Evolutionary conservation across 2,329 filamentous ascomycete species (phyloP).

Genomic region (Aureobasidium pullulans): DNA sequence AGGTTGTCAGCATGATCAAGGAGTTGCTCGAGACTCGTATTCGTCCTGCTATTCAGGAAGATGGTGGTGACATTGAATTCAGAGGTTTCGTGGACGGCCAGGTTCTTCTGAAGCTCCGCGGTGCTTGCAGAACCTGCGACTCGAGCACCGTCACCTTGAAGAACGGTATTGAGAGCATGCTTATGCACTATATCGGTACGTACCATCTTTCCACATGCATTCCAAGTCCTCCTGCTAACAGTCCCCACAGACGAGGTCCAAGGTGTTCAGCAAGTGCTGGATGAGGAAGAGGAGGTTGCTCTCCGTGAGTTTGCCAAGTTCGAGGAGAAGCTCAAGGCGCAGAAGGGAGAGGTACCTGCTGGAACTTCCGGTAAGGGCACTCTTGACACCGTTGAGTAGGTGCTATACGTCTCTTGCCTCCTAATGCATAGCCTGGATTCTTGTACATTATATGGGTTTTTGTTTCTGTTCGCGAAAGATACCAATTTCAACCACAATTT

Average conservation of each 20-base stretch:
- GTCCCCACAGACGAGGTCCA: conserved; percentile 69
- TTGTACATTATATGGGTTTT: conserved; percentile 3
- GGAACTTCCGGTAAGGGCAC: conserved; percentile 44
- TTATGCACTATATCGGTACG: conserved; percentile 49
- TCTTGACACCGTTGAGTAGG: conserved; percentile 39
- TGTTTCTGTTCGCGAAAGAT: background rate
- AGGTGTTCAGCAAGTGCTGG: conserved; percentile 81
- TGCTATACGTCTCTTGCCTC: background rate
- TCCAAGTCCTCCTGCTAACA: background rate
- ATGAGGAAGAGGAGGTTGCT: conserved; percentile 85
- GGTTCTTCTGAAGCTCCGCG: conserved; percentile 65
- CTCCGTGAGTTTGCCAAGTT: conserved; percentile 87
- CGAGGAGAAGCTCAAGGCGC: conserved; percentile 69
- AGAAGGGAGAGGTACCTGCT: conserved; percentile 48
- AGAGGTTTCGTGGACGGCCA: conserved; percentile 73
- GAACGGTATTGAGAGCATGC: conserved; percentile 96
- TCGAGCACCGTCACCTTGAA: conserved; percentile 94
- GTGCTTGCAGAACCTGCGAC: conserved; percentile 92
- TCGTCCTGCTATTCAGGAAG: conserved; percentile 90
- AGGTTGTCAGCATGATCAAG: conserved; percentile 98
- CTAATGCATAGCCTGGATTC: conserved; percentile 6
- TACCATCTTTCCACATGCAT: background rate
- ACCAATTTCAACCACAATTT: conserved; percentile 3
- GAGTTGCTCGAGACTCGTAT: conserved; percentile 93
- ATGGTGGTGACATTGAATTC: conserved; percentile 95